A percentile compares a stretch with the other conserved stretches of the same genome.
Conservation (phyloP, 2,329 filamentous ascomycete species). For the Pseudofabraea citricarpa region DNA sequence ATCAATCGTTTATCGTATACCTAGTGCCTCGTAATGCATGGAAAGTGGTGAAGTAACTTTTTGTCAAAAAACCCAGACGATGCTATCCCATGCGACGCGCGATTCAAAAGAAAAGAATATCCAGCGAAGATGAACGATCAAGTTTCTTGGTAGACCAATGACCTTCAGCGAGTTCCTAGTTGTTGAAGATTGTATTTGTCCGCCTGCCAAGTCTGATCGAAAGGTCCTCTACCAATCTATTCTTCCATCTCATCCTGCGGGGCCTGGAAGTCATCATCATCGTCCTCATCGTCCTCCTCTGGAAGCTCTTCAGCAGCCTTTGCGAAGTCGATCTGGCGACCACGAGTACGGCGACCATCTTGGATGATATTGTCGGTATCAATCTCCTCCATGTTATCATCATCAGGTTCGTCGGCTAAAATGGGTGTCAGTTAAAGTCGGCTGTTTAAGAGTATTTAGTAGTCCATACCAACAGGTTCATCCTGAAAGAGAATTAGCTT, state of each 20-base stretch:
- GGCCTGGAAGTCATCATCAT: constrained; percentile 63
- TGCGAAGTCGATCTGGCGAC: constrained; percentile 87
- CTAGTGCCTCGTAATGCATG: constrained; percentile 17
- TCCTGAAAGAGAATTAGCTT: constrained; percentile 13
- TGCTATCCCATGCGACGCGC: constrained; percentile 2
- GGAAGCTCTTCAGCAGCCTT: constrained; percentile 80
- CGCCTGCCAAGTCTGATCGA: constrained; percentile 8
- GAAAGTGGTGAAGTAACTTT: constrained; percentile 10
- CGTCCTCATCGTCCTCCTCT: constrained; percentile 72
- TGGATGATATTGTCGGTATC: constrained; percentile 82
- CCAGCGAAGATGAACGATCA: constrained; percentile 8
- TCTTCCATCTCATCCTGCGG: constrained; percentile 66
- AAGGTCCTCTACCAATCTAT: constrained; percentile 12
- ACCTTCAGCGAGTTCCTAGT: constrained; percentile 7
- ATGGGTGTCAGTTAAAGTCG: constrained; percentile 16
- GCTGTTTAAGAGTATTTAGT: constrained; percentile 20
- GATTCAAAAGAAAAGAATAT: constrained; percentile 9
- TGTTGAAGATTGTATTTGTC: constrained; percentile 7
- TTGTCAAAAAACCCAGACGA: constrained; percentile 13
- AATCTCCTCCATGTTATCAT: constrained; percentile 85
- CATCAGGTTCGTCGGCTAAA: constrained; percentile 66
- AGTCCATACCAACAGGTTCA: constrained; percentile 21
- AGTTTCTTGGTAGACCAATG: constrained; percentile 6
- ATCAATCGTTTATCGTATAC: constrained; percentile 20
- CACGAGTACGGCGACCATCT: constrained; percentile 78